Evolutionary conservation across 768 basidiomycete genomes (phyloP).

Genomic region (Rubroboletus pulcherrimus): DNA sequence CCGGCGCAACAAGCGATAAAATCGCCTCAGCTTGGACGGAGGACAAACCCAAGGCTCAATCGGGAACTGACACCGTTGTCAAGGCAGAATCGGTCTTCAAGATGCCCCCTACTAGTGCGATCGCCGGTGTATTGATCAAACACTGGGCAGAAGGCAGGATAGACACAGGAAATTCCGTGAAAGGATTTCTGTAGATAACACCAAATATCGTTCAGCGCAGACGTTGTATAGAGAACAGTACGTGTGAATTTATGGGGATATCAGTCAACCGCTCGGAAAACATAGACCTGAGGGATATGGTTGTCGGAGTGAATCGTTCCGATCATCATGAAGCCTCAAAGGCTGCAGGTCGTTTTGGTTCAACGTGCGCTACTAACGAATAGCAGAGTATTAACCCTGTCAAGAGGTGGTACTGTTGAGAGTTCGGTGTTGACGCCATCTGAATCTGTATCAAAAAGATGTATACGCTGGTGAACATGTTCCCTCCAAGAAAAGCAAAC

Average conservation of each 20-base stretch:
- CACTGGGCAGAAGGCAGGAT: constrained; percentile 73
- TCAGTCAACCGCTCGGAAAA: not conserved
- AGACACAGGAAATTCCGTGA: constrained; percentile 42
- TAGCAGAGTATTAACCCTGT: not conserved
- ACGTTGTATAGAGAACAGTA: not conserved
- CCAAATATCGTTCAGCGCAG: not conserved
- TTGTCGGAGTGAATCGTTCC: not conserved
- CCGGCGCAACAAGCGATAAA: constrained; percentile 31
- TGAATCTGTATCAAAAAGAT: not conserved
- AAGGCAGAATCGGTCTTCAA: constrained; percentile 55
- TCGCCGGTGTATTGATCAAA: constrained; percentile 81
- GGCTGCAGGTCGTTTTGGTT: not conserved
- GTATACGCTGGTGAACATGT: not conserved
- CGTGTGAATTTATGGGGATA: not conserved
- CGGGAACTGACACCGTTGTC: constrained; percentile 12
- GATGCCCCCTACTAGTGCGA: constrained; percentile 72
- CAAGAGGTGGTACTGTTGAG: not conserved
- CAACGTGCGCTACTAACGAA: not conserved
- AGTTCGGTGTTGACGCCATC: not conserved
- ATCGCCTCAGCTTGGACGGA: constrained; percentile 12
- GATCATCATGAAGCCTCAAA: not conserved
- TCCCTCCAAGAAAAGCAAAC: not conserved
- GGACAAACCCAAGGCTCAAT: constrained; percentile 21
- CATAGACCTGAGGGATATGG: not conserved
- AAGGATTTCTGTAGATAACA: constrained; percentile 36